Evolutionary conservation across 2,329 filamentous ascomycete genomes (phyloP), one percentile per base, ranked within the genome.

Genomic region (Nemania abortiva): DNA sequence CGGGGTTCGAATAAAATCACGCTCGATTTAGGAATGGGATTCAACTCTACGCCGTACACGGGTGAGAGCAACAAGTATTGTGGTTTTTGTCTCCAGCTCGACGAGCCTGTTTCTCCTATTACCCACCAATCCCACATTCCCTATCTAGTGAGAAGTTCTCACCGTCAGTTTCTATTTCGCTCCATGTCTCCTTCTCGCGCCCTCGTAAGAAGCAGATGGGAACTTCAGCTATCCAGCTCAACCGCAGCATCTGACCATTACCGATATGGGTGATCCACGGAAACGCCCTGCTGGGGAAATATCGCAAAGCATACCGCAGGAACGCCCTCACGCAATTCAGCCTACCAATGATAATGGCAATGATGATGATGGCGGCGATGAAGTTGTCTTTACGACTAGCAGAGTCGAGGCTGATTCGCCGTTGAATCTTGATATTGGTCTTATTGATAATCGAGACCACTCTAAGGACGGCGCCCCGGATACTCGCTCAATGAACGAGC

Each of bases 381-480:
- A 70, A 45, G 70, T 74, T 15, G 22, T 58, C 15, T 58, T 73
- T 31, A 57, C 68, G 27, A 65, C 66, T 55, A 58, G 66, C 63
- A 74, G 52, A 53, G 66, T 63, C 47, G 66, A 70, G 20, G 59
- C 63, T 24, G 61, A 63, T 13, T 62, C 50, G 34, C 60, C 64
- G 10, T 56, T 31, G 37, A 67, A 63, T 11, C 66, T 69, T 24
- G 65, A 68, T 39, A 64, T 55, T 20, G 56, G 66, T 18, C 68
- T 55, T 34, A 64, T 67, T n/a, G 65, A 29, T 29, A 54, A 31
- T 27, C 61, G 13, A 53, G 13, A 13, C 15, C n/a, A 24, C 59
- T 29, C 11, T 50, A 13, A 52, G n/a, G 53, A 59, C 22, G 20
- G 52, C 10, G 18, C 53, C n/a, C 34, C 15, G 52, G 37, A 4